Percentiles rank a stretch among this genome's conserved stretches.
phyloP scores from a whole-genome alignment of 1,139 yeast species.

The Cylindricascospora bacillispora region DNA sequence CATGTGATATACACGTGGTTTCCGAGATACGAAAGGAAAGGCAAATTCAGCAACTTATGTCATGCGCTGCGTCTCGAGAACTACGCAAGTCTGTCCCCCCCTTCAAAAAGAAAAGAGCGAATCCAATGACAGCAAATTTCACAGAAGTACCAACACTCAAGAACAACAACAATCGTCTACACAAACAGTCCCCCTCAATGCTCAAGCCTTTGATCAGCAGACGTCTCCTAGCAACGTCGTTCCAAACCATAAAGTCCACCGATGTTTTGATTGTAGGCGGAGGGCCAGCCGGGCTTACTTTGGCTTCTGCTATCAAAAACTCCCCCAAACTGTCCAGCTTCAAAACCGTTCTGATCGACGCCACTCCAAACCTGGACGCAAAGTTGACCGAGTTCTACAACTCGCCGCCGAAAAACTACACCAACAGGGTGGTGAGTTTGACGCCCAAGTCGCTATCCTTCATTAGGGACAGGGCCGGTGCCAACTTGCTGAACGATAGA shows the following conservation, averaged over 20 bases:
- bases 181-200: no score
- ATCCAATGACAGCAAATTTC: no score
- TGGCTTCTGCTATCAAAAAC: conserved; percentile 63
- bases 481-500: conserved; percentile 62
- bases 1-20: no score
- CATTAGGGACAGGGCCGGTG: conserved; percentile 58
- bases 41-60: no score
- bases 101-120: no score
- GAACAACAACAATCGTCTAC: no score
- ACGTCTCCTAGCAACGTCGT: no score
- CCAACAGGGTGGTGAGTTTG: conserved; percentile 75
- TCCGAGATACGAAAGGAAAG: no score
- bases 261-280: conserved; percentile 92
- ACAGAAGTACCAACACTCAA: no score
- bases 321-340: conserved; percentile 50
- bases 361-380: conserved; percentile 37
- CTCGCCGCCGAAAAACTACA: conserved; percentile 45
- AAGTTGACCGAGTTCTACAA: conserved; percentile 38
- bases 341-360: conserved; percentile 63
- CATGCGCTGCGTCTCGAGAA: no score
- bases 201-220: no score
- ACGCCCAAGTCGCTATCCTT: conserved; percentile 70
- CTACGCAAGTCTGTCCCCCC: no score
- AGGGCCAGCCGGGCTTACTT: conserved; percentile 92
- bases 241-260: conserved; percentile 14